Conservation (phyloP, 129 eudicot genomes). For the Arctium lappa region DNA sequence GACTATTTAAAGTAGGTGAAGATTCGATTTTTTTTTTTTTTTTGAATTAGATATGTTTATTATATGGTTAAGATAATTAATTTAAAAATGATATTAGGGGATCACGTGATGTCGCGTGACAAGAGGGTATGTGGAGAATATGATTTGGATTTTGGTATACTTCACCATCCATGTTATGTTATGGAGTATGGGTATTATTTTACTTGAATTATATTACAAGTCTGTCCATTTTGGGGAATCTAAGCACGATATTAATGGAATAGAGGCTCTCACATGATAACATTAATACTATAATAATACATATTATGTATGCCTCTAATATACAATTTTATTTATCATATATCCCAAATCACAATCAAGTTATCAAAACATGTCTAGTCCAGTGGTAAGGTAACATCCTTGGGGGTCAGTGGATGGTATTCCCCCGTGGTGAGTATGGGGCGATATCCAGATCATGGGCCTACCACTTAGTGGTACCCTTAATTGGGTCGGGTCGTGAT, state of each 20-base stretch:
- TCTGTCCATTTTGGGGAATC: constrained; percentile 50
- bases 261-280: constrained; percentile 42
- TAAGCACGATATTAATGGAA: constrained; percentile 43
- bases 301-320: too few relatives aligned
- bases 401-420: too few relatives aligned
- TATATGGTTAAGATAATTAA: constrained; percentile 10
- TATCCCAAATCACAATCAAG: too few relatives aligned
- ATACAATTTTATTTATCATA: too few relatives aligned
- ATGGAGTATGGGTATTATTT: constrained; percentile 35
- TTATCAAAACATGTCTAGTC: too few relatives aligned
- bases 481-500: too few relatives aligned
- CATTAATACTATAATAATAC: not conserved
- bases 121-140: constrained; percentile 42
- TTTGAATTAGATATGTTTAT: constrained; percentile 5
- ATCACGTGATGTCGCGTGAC: constrained; percentile 90
- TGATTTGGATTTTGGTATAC: constrained; percentile 56
- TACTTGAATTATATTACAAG: constrained; percentile 44
- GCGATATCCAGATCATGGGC: too few relatives aligned
- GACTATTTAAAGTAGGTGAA: not conserved
- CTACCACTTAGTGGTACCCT: too few relatives aligned
- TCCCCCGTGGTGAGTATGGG: too few relatives aligned
- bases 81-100: not conserved
- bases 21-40: constrained; percentile 8
- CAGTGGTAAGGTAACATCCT: too few relatives aligned
- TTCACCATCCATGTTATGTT: constrained; percentile 34